Evolutionary conservation across 495 filamentous ascomycete species (phyloP).

Genomic region (Evernia prunastri): DNA sequence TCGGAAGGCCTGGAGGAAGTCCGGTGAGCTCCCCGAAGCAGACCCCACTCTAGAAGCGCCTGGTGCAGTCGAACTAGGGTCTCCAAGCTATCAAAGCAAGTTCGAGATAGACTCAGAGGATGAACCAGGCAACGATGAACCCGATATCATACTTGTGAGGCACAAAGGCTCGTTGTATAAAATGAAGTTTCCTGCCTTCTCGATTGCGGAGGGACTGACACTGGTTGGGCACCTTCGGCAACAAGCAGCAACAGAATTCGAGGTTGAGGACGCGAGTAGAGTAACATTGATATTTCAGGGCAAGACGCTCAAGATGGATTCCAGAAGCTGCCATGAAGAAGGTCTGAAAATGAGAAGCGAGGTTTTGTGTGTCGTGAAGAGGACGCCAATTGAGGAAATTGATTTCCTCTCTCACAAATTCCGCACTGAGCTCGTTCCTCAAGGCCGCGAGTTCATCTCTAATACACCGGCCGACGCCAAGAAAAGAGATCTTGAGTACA

Average conservation of each 20-base stretch:
- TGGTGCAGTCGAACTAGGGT: constrained; percentile 31
- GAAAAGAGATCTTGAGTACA: constrained; percentile 68
- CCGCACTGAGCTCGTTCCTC: constrained; percentile 54
- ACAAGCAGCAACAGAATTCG: constrained; percentile 42
- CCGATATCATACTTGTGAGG: constrained; percentile 67
- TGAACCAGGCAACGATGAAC: constrained; percentile 43
- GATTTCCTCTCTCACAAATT: constrained; percentile 59
- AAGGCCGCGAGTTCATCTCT: constrained; percentile 55
- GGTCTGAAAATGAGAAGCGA: constrained; percentile 72
- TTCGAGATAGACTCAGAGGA: constrained; percentile 26
- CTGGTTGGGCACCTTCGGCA: constrained; percentile 58
- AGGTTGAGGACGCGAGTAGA: constrained; percentile 45
- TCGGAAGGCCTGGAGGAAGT: not conserved
- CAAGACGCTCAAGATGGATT: constrained; percentile 58
- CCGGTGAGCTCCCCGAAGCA: not conserved
- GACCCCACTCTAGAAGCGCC: not conserved
- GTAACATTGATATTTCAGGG: constrained; percentile 77
- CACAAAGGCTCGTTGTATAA: constrained; percentile 61
- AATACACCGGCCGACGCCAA: constrained; percentile 63
- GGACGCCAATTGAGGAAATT: constrained; percentile 59
- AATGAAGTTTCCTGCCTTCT: constrained; percentile 70
- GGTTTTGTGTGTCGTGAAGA: constrained; percentile 53
- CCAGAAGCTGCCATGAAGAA: constrained; percentile 56
- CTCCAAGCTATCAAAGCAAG: constrained; percentile 29
- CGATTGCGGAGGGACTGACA: constrained; percentile 68